Base-by-base conservation (phyloP, 2,329 filamentous ascomycete species). In the Raffaelea albimanens region DNA sequence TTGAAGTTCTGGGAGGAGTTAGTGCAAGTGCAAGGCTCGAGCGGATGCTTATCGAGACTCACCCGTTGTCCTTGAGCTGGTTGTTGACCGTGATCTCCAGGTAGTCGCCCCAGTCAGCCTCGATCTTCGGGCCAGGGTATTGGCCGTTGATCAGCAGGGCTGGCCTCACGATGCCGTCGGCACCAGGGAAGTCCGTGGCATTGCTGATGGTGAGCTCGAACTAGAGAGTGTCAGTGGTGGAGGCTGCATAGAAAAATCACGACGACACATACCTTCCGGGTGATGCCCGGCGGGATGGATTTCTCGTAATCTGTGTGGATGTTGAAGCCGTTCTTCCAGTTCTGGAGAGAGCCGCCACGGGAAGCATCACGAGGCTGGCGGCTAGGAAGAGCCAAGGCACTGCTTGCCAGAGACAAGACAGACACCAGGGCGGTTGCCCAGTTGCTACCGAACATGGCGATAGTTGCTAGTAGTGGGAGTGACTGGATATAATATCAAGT, bases 21-120 rank as follows among this genome's bases (percentile, higher is more conserved):
- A 19, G 13, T 38, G 34, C 14, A 38, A 38, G n/a, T 5, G 14
- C 9, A 19, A 38, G 14, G n/a, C 5, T 5, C 5, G 18, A 16
- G 18, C 5, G 34, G 25, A 13, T 7, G 25, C 29, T 10, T 29
- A 13, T 29, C 13, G 25, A 7, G 7, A 29, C 34, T 5, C n/a
- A 38, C 34, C 34, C 63, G 52, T 67, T 68, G 29, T 58, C 62
- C 14, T 68, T 69, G 2, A 86, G 71, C n/a, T 76, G 70, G 61
- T 88, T 88, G 62, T 76, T 71, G 48, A 86, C 75, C 21, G 77
- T 78, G 44, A 86, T 73, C 43, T 82, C 63, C 43, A 68, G 54
- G 3, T 56, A 58, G 52, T 69, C 66, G 25, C 66, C 66, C 61
- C 61, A 64, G 51, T 63, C 58, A 25, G 61, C 61, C 20, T 58